Base-by-base conservation (phyloP, 2,329 filamentous ascomycete genomes). In the Botrytis elliptica region DNA sequence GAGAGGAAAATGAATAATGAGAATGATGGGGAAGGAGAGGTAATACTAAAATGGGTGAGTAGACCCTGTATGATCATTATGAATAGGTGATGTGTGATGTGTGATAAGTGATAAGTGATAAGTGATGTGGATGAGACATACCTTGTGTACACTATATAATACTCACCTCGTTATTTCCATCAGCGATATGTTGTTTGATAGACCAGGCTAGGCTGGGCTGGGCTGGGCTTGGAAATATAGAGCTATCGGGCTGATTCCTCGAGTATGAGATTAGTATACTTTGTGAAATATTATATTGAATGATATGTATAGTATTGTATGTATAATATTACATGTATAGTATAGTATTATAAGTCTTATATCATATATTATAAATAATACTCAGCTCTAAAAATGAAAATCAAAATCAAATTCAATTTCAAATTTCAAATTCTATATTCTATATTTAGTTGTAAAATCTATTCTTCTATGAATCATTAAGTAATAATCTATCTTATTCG, bases 1-100 rank as follows among this genome's bases (percentile, higher is more conserved):
- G 73, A 12, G 74, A 72, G 18, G 75, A 70, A 16, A 74, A 74
- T n/a, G 74, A 77, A 18, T 71, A 60, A 36, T 55, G 46, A 60
- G 25, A 55, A 20, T 29, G 7, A 38, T 65, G 44, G 20, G 42
- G 40, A 46, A 33, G 22, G 52, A 55, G 29, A 52, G 59, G 38
- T 33, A 14, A 25, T 36, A 16, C 1, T 10, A 22, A 60, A n/a
- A 20, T 10, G 18, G 57, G 59, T 62, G 20, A 38, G 18, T 38
- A 36, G 33, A 20, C 59, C 59, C 33, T 38, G 59, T 18, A 55
- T 29, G 52, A 55, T 55, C 6, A 55, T 55, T 18, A 55, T n/a
- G 12, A 29, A 29, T 55, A 29, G 25, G n/a, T 29, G 25, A 55
- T 55, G 52, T 55, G 25, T 55, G 52, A 25, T n/a, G 25, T 49